These are phyloP conservation scores for Endoconidiophora laricicola DNA, from an alignment of 2,329 filamentous ascomycete genomes.

Conservation along the genomic window DNA sequence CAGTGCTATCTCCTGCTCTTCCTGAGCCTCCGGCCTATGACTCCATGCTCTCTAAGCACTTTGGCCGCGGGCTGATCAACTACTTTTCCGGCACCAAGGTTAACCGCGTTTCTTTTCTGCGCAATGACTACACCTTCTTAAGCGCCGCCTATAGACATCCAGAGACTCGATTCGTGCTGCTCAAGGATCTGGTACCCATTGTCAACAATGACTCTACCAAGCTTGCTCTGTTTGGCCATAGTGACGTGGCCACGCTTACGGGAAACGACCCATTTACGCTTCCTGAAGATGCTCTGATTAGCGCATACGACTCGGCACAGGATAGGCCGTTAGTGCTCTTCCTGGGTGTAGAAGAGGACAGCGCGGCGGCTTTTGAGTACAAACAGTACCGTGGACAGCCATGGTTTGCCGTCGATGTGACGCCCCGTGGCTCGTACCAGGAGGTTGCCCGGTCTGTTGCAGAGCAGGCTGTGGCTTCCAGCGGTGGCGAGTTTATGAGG, in stretches of 20 bases:
- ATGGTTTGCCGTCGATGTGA: slow-evolving; percentile 82
- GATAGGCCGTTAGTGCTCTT: slow-evolving; percentile 62
- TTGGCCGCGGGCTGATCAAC: slow-evolving; percentile 65
- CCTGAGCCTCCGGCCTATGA: slow-evolving; percentile 25
- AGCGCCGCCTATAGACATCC: slow-evolving; percentile 48
- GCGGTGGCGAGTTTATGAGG: slow-evolving; percentile 10
- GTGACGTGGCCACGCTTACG: slow-evolving; percentile 54
- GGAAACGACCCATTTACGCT: slow-evolving; percentile 53
- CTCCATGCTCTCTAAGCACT: slow-evolving; percentile 57
- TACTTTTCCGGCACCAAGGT: slow-evolving; percentile 68
- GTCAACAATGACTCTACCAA: slow-evolving; percentile 31
- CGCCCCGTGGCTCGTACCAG: slow-evolving; percentile 47
- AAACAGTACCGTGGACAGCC: slow-evolving; percentile 63
- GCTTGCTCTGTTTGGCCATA: slow-evolving; percentile 51
- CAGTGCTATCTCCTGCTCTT: slow-evolving; percentile 1
- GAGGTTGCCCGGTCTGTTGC: slow-evolving; percentile 39
- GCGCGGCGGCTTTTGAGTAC: slow-evolving; percentile 35
- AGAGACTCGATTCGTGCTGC: slow-evolving; percentile 54
- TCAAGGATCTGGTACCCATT: slow-evolving; percentile 64
- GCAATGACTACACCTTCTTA: slow-evolving; percentile 54
- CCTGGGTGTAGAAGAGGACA: slow-evolving; percentile 59
- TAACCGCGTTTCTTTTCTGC: slow-evolving; percentile 66
- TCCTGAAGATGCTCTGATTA: slow-evolving; percentile 56
- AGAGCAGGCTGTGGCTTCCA: slow-evolving; percentile 11
- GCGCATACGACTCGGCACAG: slow-evolving; percentile 54